Base-by-base conservation (phyloP, 495 filamentous ascomycete genomes). In the Achaetomiella virescens region DNA sequence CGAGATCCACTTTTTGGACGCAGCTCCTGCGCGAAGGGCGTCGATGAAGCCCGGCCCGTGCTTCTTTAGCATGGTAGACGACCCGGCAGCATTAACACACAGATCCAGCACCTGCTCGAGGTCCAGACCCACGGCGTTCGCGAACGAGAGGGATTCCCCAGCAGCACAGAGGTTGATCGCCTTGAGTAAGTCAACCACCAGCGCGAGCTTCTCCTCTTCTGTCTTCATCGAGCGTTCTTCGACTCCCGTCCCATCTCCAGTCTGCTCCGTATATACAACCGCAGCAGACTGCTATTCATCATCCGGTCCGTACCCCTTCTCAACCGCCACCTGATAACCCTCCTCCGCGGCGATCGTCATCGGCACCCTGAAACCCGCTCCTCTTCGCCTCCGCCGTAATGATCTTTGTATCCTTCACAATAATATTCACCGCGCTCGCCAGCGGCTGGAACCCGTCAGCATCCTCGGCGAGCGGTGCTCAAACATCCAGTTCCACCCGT, bases 401-500 rank as follows among this genome's bases (percentile, higher is more conserved):
- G 66, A 93, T 93, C 15, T 82, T 76, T 46, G 84, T 83, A 71
- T 93, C 89, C 71, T 93, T 93, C 25, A 86, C 63, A 54, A 93
- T 91, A 63, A 91, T 91, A 25, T 77, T 81, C 60, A 90, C 65
- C 2, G 88, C 88, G 63, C 83, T 87, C 27, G 83, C 83, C 8
- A 87, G 72, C 45, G 81, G 80, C 72, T 84, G 79, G 58, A 86
- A 85, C 58, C 82, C 6, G 82, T 81, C 55, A 91, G 59, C 78
- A 90, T 88, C 48, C 84, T 77, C 49, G 83, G 80, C 5, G 81
- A 75, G 14, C 88, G 78, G 67, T 93, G 85, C 66, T 85, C 84
- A 72, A 90, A 88, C 86, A 91, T 90, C 85, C 86, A 93, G 58
- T 82, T 85, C 73, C 79, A 82, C 31, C 77, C 82, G n/a, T 83